Evolutionary conservation across 1,139 yeast species (phyloP).

Genomic region (Taphrina communis): DNA sequence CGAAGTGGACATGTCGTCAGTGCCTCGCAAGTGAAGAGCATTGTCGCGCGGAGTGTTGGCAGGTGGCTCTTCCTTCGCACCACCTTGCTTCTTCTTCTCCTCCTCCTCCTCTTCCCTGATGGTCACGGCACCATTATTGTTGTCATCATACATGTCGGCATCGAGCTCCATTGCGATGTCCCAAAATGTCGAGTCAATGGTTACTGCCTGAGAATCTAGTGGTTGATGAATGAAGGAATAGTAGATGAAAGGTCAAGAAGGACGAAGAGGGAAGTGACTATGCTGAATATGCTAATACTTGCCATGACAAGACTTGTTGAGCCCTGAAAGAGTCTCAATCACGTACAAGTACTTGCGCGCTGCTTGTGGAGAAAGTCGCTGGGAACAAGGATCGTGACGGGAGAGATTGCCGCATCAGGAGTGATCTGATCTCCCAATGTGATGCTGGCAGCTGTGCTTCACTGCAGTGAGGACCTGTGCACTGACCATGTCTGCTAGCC

Average conservation of each 20-base stretch:
- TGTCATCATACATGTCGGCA: conserved; percentile 39
- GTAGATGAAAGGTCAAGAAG: background rate
- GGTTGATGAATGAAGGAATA: background rate
- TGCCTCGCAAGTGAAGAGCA: conserved; percentile 39
- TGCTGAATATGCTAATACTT: no score
- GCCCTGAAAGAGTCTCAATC: no score
- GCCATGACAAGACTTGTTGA: no score
- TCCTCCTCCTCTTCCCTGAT: background rate
- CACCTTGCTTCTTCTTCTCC: background rate
- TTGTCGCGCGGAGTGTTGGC: conserved; percentile 23
- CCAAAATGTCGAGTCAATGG: conserved; percentile 32
- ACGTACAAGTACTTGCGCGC: no score
- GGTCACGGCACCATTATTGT: conserved; percentile 2
- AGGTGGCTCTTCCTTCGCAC: background rate
- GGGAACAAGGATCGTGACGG: no score
- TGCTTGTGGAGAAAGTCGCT: no score
- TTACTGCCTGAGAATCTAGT: background rate
- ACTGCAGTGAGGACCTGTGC: no score
- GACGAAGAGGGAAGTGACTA: no score
- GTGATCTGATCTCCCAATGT: no score
- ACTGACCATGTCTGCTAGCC: no score
- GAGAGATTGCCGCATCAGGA: no score
- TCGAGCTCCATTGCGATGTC: conserved; percentile 33
- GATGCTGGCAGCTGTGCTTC: no score
- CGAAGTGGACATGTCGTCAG: conserved; percentile 40